Conservation (phyloP, 768 basidiomycete genomes). For the Pisolithus sp. region DNA sequence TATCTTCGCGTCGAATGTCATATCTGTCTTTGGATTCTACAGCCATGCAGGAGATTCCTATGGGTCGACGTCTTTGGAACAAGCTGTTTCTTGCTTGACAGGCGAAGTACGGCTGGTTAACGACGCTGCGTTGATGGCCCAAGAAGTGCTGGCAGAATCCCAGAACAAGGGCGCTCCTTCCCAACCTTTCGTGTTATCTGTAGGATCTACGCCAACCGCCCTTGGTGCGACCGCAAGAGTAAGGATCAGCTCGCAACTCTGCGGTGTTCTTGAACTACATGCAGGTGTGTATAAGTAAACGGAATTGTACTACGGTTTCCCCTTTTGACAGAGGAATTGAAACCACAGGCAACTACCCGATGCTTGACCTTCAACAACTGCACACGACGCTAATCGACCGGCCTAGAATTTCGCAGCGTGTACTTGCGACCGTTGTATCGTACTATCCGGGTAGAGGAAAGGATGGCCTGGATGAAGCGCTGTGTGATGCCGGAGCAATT, state of each 20-base stretch:
- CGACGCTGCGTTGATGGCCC: slow-evolving; percentile 49
- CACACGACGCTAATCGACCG: slow-evolving; percentile 61
- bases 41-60: slow-evolving; percentile 76
- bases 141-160: slow-evolving; percentile 38
- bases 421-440: slow-evolving; percentile 72
- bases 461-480: slow-evolving; percentile 60
- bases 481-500: slow-evolving; percentile 81
- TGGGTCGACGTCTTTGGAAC: slow-evolving; percentile 58
- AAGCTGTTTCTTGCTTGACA: slow-evolving; percentile 62
- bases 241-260: slow-evolving; percentile 40
- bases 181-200: slow-evolving; percentile 61
- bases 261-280: slow-evolving; percentile 68
- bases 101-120: slow-evolving; percentile 69
- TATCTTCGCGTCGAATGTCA: slow-evolving; percentile 46
- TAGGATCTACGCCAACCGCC: slow-evolving; percentile 86
- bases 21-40: slow-evolving; percentile 79
- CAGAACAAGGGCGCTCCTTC: slow-evolving; percentile 28
- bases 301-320: neutral
- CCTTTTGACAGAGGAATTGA: neutral
- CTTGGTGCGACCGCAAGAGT: slow-evolving; percentile 62
- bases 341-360: slow-evolving; percentile 66
- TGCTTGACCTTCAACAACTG: slow-evolving; percentile 80
- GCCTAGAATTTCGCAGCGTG: slow-evolving; percentile 55
- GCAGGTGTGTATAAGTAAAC: slow-evolving; percentile 42
- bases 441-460: slow-evolving; percentile 65